Evolutionary conservation across 805 yeast genomes (phyloP).

Genomic region (Yarrowia sp.): DNA sequence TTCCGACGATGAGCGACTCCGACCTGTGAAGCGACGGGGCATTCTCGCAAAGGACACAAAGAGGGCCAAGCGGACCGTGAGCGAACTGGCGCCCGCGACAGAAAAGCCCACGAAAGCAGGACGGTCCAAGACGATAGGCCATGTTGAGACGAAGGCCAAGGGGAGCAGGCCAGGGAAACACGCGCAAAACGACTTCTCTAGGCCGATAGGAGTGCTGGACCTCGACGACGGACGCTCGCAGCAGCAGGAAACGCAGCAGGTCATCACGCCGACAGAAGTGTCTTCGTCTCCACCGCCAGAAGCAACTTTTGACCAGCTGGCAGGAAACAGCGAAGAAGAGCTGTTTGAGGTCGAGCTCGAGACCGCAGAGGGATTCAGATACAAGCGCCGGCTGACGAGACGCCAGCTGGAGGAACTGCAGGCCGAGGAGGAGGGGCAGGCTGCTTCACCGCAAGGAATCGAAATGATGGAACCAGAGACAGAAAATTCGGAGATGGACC

Average conservation of each 20-base stretch:
- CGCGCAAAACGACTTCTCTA: not conserved
- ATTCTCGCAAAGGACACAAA: constrained; percentile 1
- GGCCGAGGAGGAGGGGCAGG: not conserved
- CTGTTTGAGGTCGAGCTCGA: constrained; percentile 22
- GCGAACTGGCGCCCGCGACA: not conserved
- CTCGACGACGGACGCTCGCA: not conserved
- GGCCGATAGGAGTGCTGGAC: constrained; percentile 1
- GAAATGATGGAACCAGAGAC: constrained; percentile 17
- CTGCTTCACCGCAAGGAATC: not conserved
- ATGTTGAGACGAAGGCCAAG: not conserved
- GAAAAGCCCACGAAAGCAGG: constrained; percentile 4
- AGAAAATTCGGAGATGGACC: constrained; percentile 15
- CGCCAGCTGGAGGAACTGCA: constrained; percentile 12
- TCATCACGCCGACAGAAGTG: constrained; percentile 14
- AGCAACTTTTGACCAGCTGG: not conserved
- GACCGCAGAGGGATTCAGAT: constrained; percentile 18
- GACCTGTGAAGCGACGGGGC: constrained; percentile 1
- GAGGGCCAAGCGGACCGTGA: not conserved
- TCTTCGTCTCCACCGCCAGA: not conserved
- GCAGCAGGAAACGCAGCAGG: not conserved
- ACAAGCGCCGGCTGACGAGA: not conserved
- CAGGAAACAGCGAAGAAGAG: not conserved
- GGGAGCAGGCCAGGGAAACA: not conserved
- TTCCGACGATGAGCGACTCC: constrained; percentile 9
- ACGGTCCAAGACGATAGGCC: not conserved